Conservation (phyloP, 805 yeast genomes). For the Brettanomyces bruxellensis region DNA sequence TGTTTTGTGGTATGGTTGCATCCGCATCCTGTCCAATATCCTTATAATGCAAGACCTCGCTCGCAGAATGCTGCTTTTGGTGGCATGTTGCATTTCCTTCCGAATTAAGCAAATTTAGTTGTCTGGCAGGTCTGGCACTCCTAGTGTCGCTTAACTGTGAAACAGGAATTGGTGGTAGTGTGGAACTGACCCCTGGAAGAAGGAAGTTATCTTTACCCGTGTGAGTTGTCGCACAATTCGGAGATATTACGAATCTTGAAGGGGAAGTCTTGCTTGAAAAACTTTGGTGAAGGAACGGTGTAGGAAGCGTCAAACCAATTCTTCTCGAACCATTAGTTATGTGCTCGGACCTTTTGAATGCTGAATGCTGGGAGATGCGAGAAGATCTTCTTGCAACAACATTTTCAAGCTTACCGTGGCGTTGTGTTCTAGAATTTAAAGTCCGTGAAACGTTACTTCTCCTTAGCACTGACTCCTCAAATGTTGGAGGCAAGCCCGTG, state of each 20-base stretch:
- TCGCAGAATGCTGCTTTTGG: no score
- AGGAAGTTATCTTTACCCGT: no score
- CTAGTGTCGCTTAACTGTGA: background rate
- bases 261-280: constrained; percentile 2
- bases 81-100: no score
- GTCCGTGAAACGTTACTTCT: background rate
- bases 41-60: no score
- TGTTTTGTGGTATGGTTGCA: constrained; percentile 9
- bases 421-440: no score
- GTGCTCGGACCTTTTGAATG: background rate
- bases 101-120: no score
- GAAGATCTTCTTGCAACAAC: constrained; percentile 5
- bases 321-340: constrained; percentile 4
- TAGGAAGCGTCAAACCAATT: constrained; percentile 1
- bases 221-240: background rate
- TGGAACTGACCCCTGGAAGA: no score
- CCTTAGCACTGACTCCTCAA: background rate
- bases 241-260: background rate
- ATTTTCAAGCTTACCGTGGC: background rate
- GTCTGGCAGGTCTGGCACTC: background rate
- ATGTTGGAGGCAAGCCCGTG: no score
- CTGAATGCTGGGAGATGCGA: background rate
- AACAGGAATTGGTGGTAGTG: background rate
- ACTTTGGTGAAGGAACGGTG: constrained; percentile 1
- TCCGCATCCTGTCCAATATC: constrained; percentile 7